These are phyloP conservation scores for Skeletonema tropicum DNA, from an alignment of 108 stramenopile species.

Conservation along the genomic window DNA sequence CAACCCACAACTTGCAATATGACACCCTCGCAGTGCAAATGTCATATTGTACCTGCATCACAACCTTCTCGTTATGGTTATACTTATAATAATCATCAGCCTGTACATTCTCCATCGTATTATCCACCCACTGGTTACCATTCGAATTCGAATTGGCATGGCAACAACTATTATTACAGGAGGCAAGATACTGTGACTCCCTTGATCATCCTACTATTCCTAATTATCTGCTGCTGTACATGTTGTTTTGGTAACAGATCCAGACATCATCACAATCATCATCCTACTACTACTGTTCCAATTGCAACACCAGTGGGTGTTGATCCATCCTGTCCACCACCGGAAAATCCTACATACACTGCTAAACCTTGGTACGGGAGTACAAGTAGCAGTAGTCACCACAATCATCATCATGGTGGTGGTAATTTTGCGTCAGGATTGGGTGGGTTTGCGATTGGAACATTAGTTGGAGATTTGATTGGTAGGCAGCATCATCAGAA, in stretches of 20 bases:
- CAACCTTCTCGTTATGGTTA: no score
- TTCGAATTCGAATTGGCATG: background rate
- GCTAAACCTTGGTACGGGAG: slow-evolving; percentile 15
- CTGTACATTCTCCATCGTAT: background rate
- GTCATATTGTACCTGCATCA: slow-evolving; percentile 12
- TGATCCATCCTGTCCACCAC: slow-evolving; percentile 18
- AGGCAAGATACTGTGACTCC: background rate
- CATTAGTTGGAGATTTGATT: slow-evolving; percentile 34
- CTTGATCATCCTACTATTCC: slow-evolving; percentile 9
- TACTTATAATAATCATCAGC: background rate
- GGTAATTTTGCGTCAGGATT: slow-evolving; percentile 44
- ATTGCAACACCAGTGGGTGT: slow-evolving; percentile 22
- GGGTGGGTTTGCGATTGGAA: slow-evolving; percentile 36
- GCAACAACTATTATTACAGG: background rate
- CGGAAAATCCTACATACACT: slow-evolving; percentile 23
- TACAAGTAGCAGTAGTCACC: background rate
- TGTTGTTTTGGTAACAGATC: slow-evolving; percentile 6
- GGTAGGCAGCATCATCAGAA: slow-evolving; percentile 27
- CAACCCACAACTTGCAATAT: slow-evolving; percentile 24
- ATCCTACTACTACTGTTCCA: slow-evolving; percentile 5
- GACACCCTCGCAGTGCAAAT: slow-evolving; percentile 34
- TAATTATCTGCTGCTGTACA: slow-evolving; percentile 4
- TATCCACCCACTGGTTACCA: background rate
- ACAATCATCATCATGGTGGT: no score
- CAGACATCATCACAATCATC: background rate